Evolutionary conservation across 129 eudicot genomes (phyloP).

Genomic region (Deinandra increscens): DNA sequence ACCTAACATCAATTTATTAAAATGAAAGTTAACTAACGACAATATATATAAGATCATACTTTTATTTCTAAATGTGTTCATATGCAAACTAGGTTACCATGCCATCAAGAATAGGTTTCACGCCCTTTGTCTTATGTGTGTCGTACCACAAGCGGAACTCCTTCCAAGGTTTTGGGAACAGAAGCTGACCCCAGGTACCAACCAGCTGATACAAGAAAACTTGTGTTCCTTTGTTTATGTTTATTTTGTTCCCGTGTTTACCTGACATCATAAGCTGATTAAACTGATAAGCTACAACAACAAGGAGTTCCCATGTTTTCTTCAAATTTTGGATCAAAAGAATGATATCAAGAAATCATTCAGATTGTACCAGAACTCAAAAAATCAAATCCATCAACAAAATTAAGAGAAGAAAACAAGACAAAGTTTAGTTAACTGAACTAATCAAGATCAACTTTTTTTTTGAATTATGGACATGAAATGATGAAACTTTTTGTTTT

Average conservation of each 20-base stretch:
- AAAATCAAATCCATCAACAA: too few species aligned
- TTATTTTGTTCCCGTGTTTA: conserved; percentile 90
- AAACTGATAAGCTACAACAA: conserved; percentile 15
- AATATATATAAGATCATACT: background rate
- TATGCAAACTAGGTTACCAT: conserved; percentile 53
- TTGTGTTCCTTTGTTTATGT: conserved; percentile 56
- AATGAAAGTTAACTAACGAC: background rate
- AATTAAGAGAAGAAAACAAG: too few species aligned
- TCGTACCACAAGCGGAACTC: conserved; percentile 96
- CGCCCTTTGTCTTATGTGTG: conserved; percentile 69
- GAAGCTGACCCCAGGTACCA: conserved; percentile 99
- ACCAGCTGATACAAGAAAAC: conserved; percentile 89
- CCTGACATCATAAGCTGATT: conserved; percentile 49
- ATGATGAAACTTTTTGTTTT: too few species aligned
- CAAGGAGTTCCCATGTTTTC: conserved; percentile 4
- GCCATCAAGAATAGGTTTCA: conserved; percentile 85
- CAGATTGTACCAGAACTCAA: too few species aligned
- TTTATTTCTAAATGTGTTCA: background rate
- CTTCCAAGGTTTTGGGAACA: conserved; percentile 96
- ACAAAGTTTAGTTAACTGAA: too few species aligned
- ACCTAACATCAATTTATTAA: conserved; percentile 46
- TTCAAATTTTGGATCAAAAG: background rate
- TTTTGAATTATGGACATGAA: too few species aligned
- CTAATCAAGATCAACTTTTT: too few species aligned
- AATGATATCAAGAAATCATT: too few species aligned